Percentiles rank a stretch among this genome's conserved stretches.
Evolutionary conservation across 495 filamentous ascomycete genomes (phyloP).

Genomic region (Polyplosphaeria fusca): DNA sequence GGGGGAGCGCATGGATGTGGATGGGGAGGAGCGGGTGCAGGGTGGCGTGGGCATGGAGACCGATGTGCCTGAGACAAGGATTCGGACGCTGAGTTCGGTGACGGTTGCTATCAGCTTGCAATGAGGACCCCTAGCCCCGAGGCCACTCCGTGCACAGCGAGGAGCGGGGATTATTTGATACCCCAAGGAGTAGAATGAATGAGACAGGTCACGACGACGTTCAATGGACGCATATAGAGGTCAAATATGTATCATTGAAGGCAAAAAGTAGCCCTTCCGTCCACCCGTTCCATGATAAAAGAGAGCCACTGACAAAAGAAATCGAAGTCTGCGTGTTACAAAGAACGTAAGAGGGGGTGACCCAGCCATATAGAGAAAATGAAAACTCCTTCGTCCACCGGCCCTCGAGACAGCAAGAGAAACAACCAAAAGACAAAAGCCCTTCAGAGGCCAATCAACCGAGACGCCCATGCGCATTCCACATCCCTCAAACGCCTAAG

Average conservation of each 20-base stretch:
- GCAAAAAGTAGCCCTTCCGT: neutral
- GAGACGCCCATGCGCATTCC: too few species aligned
- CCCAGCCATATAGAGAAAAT: too few species aligned
- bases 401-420: too few species aligned
- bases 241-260: constrained; percentile 35
- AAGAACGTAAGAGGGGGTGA: constrained; percentile 13
- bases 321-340: constrained; percentile 1
- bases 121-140: neutral
- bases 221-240: too few species aligned
- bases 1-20: constrained; percentile 9
- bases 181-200: too few species aligned
- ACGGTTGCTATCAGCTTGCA: constrained; percentile 62
- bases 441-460: too few species aligned
- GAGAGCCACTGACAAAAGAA: constrained; percentile 10
- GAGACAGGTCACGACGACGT: too few species aligned
- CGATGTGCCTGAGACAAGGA: constrained; percentile 59
- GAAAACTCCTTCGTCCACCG: too few species aligned
- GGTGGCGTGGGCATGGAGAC: constrained; percentile 26
- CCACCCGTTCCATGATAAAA: neutral
- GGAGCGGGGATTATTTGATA: too few species aligned
- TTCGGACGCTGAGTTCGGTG: constrained; percentile 63
- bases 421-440: too few species aligned
- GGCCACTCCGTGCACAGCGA: neutral
- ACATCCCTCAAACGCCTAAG: too few species aligned
- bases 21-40: constrained; percentile 18